Base-by-base conservation (phyloP, 257 asterid genomes). In the Ballota nigra region DNA sequence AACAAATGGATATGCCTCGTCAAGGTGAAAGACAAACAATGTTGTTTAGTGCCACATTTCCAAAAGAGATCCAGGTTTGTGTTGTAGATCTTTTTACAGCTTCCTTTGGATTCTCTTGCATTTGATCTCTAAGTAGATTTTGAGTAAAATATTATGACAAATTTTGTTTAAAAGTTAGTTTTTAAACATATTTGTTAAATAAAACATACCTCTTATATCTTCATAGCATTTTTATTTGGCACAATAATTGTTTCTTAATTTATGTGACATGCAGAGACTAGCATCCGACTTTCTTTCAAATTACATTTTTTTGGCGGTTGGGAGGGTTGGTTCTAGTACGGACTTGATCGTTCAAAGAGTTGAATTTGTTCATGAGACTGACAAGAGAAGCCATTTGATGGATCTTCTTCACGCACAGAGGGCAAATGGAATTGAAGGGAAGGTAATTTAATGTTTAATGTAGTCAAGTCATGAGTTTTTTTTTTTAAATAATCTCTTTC, bases 31-130 rank as follows among this genome's bases (percentile, higher is more conserved):
- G 97, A 74, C 97, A 92, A 71, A 89, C 97, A 31, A 79, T 92
- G 97, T 74, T 92, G 73, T 92, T 89, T 72, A 92, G 97, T 82
- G 97, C 97, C 70, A 92, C 97, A 77, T 92, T 92, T 70, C 97
- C 97, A 2, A 89, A 78, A 79, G 93, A 86, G 82, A 89, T 92
- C 64, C 96, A 92, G 97, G 97, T 92, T 49, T 52, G 68, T 55
- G 49, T 41, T 69, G 41, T 65, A 22, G 49, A 66, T 41, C 56
- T 4, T 66, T 18, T 69, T 65, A 20, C 34, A 24, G 28, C 70
- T 71, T 34, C 63, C 63, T 61, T 20, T 6, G 45, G 29, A 40
- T 62, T 71, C 28, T 23, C 10, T 63, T 10, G 33, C 65, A 24
- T 26, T 31, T 53, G 29, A 15, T 23, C 5, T 5, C 7, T 33